Base-by-base conservation (phyloP, 805 yeast species). In the Grigorovia yakushimaensis region DNA sequence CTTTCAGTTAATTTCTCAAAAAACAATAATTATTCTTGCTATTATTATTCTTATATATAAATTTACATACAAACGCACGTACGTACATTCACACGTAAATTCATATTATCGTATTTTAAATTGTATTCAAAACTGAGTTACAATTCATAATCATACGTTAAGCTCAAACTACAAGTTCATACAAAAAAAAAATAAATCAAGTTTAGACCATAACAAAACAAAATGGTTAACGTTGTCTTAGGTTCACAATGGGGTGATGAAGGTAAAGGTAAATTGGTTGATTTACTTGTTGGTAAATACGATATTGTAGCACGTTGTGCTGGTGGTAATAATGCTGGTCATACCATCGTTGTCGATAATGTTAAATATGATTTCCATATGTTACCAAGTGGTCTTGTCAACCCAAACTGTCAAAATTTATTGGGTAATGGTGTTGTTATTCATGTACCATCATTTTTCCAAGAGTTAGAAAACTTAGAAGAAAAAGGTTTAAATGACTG, bases 231-330 rank as follows among this genome's bases (percentile, higher is more conserved):
- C 64, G 98, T 93, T 54, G 99, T 93, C 47, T 76, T 93, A 61
- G 99, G 99, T 50, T 74, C 98, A 70, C 99, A 93, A 71, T 93
- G 99, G 99, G 99, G 99, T 54, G 99, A 93, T 65, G 99, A 93
- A 79, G 99, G 99, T 65, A 93, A 93, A 67, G 99, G 99, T 49
- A 93, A 93, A 70, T 77, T 93, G 49, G 99, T 93, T 44, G 98
- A 93, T 66, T 73, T 93, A 48, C 76, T 93, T 45, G 94, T 98
- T 70, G 98, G 91, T 61, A 81, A 87, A 56, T 84, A 93, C 59
- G 98, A 93, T 57, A 91, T 93, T 39, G 94, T 97, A 67, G 97
- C 98, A 24, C 79, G 99, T 67, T 91, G 98, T 71, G 89, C 84
- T 65, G 99, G 99, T 69, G 99, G 99, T 63, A 93, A 93, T 74